These are phyloP conservation scores for Fraxinus sp. DNA, from an alignment of 305 asterid genomes.

Conservation along the genomic window DNA sequence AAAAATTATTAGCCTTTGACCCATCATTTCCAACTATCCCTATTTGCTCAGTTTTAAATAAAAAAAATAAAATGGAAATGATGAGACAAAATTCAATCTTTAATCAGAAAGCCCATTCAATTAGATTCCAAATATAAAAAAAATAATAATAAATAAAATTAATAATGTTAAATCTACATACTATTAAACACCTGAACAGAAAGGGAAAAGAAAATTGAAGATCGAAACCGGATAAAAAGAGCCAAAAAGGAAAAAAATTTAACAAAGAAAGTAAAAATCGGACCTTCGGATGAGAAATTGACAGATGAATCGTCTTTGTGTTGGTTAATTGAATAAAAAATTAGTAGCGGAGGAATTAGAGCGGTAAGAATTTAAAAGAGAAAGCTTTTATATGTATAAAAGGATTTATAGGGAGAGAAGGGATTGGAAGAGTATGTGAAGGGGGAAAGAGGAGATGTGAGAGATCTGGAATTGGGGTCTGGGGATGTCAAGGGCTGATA, in stretches of 20 bases:
- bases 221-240: background rate
- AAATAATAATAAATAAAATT: background rate
- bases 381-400: conserved; percentile 41
- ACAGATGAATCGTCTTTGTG: background rate
- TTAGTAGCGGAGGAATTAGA: conserved; percentile 17
- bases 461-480: conserved; percentile 21
- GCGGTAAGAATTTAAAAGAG: conserved; percentile 52
- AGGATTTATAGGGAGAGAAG: conserved; percentile 31
- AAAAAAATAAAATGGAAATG: background rate
- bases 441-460: conserved; percentile 9
- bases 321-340: background rate
- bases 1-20: background rate
- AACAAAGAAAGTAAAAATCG: background rate
- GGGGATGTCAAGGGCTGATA: conserved; percentile 13
- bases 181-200: background rate
- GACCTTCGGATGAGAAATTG: background rate
- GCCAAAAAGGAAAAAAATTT: background rate
- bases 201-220: background rate
- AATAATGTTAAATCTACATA: background rate
- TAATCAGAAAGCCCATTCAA: background rate
- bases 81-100: background rate
- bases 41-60: background rate
- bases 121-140: background rate
- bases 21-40: background rate
- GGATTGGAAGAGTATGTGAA: conserved; percentile 1